These are phyloP conservation scores for Trichoderma simmonsii DNA, from an alignment of 2,329 filamentous ascomycete genomes.

Conservation along the genomic window DNA sequence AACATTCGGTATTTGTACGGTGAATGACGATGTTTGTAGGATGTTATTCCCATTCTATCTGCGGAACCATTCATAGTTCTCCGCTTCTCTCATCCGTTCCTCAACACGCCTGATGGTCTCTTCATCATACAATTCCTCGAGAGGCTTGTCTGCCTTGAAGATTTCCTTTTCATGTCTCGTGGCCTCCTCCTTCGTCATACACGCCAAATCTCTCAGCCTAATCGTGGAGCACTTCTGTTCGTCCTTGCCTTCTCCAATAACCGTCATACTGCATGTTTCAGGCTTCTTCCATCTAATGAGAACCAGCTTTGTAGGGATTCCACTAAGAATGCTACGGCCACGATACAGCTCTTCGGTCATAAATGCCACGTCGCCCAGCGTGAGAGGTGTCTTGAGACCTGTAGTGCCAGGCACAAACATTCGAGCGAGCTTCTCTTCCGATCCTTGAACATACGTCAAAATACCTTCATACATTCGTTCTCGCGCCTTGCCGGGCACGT, in stretches of 20 bases:
- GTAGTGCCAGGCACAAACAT: conserved; percentile 38
- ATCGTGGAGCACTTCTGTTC: conserved; percentile 76
- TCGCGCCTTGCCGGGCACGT: conserved; percentile 73
- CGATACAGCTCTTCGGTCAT: conserved; percentile 85
- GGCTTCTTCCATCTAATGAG: conserved; percentile 80
- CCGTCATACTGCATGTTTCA: conserved; percentile 51
- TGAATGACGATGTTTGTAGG: background rate
- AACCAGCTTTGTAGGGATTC: conserved; percentile 72
- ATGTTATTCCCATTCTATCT: conserved; percentile 26
- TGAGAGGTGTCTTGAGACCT: conserved; percentile 78
- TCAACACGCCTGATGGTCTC: conserved; percentile 67
- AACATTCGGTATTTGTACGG: too few relatives aligned
- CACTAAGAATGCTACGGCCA: conserved; percentile 78
- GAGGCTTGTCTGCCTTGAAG: conserved; percentile 62
- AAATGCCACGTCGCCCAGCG: conserved; percentile 78
- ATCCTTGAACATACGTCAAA: conserved; percentile 68
- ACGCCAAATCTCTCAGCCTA: conserved; percentile 69
- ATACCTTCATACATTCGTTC: conserved; percentile 93
- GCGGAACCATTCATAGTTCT: conserved; percentile 54
- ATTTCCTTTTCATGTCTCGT: conserved; percentile 75
- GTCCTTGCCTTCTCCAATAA: conserved; percentile 61
- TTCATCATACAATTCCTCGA: conserved; percentile 71
- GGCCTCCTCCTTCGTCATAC: conserved; percentile 92
- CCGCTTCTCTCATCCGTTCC: conserved; percentile 64
- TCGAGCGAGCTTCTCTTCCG: conserved; percentile 72